Base-by-base conservation (phyloP, 345 rosid species). In the Zanthoxylum bungeanum region DNA sequence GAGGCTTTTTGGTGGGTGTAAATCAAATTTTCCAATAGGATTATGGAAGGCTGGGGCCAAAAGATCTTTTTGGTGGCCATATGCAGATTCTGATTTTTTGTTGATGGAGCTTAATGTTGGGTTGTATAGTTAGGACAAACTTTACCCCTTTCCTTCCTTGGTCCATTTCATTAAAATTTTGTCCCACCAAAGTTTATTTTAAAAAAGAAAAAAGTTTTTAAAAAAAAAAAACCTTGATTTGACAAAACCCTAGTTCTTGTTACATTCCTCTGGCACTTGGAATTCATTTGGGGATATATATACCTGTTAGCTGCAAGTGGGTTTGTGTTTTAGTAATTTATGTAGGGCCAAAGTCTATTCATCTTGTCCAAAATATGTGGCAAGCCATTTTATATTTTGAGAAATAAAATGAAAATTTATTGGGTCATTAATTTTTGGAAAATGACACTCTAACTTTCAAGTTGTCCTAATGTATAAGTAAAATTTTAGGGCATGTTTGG, bases 61-160 rank as follows among this genome's bases (percentile, higher is more conserved):
- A 55, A 39, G 37, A 76, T 62, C 60, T 66, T 49, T 70, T 60
- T 61, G 6, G 53, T 66, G 77, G 67, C 75, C 64, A 37, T 30
- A 0, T 14, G 25, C 50, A 49, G 79, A 67, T 77, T 70, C 70
- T 64, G 63, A 50, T 64, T 62, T 31, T 22, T 47, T 14, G 66
- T 31, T 16, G 36, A 4, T 31, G 37, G 24, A 28, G 7, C 30
- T 31, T 30, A 10, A 39, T 70, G 57, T 64, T 46, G 9, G 66
- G 42, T 31, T 40, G 28, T 47, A 28, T 5, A 0, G 58, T 21
- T 58, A 42, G 31, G 64, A 66, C 63, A 49, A 59, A 49, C 33
- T 25, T n/a, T 34, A 51, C n/a, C 17, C 30, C 64, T n/a, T 39
- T 30, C 24, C 46, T 24, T 36, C 67, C 14, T 24, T 4, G 76